Conservation (phyloP, 768 basidiomycete genomes). For the Amanita jacksonii region DNA sequence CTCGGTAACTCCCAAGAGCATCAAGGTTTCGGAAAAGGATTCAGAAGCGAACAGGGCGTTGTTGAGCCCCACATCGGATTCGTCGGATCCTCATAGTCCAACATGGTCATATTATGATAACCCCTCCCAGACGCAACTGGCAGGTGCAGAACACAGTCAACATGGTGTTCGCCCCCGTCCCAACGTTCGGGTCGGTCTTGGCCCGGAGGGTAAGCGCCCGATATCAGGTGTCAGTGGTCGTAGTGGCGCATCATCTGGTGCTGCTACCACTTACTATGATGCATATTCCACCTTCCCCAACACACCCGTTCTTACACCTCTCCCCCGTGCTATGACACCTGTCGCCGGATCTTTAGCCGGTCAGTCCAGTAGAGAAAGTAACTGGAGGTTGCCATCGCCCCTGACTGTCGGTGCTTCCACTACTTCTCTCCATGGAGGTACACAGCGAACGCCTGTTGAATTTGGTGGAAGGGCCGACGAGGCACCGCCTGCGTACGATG, state of each 20-base stretch:
- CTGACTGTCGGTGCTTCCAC: not conserved
- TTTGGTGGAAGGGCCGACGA: conserved; percentile 1
- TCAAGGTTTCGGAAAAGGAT: conserved; percentile 30
- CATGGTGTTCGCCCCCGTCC: not conserved
- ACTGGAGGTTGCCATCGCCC: conserved; percentile 14
- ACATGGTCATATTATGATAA: not conserved
- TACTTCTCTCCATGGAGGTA: not conserved
- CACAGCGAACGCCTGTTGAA: not conserved
- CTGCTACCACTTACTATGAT: conserved; percentile 54
- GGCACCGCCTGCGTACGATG: not conserved
- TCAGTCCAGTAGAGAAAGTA: conserved; percentile 12
- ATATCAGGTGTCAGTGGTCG: conserved; percentile 46
- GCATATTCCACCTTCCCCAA: conserved; percentile 42
- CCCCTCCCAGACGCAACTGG: not conserved
- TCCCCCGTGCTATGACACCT: conserved; percentile 40
- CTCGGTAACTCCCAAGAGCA: conserved; percentile 14
- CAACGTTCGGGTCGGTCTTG: conserved; percentile 20
- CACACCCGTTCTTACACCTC: conserved; percentile 30
- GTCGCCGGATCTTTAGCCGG: conserved; percentile 15
- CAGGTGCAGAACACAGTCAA: not conserved
- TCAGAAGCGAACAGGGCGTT: conserved; percentile 35
- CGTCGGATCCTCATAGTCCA: not conserved
- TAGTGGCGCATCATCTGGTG: conserved; percentile 37
- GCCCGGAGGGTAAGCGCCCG: conserved; percentile 38
- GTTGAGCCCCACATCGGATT: conserved; percentile 16